Base-by-base conservation (phyloP, 257 asterid genomes). In the Scutellaria minor region DNA sequence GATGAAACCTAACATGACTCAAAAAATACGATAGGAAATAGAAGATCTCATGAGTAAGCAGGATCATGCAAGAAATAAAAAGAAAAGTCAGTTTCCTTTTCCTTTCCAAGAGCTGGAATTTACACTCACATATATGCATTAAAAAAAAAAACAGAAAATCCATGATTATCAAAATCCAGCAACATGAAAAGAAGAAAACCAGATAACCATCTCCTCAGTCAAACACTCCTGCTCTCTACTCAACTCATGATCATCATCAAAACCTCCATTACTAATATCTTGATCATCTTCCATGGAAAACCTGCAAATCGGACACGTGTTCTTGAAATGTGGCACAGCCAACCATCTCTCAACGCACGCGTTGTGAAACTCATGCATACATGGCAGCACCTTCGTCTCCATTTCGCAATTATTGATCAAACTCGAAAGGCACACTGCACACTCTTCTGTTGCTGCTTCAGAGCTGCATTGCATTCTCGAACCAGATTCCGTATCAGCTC, bases 161-260 rank as follows among this genome's bases (percentile, higher is more conserved):
- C 10, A 11, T 12, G 3, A 59, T 5, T 12, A 51, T 83, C 79
- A 84, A 66, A 84, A 84, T 6, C 86, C 89, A 66, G 86, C 81
- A 67, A 77, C 81, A 71, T 84, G 89, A 59, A 84, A 84, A 22
- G 89, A 84, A 71, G 89, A 84, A 74, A 84, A 84, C 89, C 89
- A 84, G 14, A 79, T 84, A 9, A 84, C 74, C 89, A 84, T 84
- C 64, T 84, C 89, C 7, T 79, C 81, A 7, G 86, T 81, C 42
- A 81, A 81, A 11, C 83, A 74, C 64, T 84, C 85, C 39, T 66
- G 71, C 57, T 72, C 71, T 51, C 72, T 70, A 31, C 37, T 60
- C 50, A 13, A 2, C 62, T 71, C 50, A 20, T 8, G 1, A 45
- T 68, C 66, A 40, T 35, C 55, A 5, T 22, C 42, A 24, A 24